These are phyloP conservation scores for Monascus ruber DNA, from an alignment of 2,329 filamentous ascomycete species.

Conservation along the genomic window DNA sequence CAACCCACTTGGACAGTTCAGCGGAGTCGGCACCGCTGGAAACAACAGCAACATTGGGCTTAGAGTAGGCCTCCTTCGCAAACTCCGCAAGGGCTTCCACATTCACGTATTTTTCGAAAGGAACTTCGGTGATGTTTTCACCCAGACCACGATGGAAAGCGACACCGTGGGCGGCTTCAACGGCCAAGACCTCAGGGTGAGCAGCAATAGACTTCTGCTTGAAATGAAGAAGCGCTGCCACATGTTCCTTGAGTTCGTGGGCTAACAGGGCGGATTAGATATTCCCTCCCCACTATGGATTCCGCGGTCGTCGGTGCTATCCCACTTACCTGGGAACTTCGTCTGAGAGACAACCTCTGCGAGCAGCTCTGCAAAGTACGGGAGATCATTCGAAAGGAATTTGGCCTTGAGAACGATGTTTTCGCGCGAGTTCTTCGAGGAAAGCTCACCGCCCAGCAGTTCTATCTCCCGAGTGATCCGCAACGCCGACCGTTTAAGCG, in stretches of 20 bases:
- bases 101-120: constrained; percentile 69
- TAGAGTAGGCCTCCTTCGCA: constrained; percentile 68
- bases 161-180: constrained; percentile 74
- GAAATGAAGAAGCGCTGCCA: constrained; percentile 63
- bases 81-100: constrained; percentile 64
- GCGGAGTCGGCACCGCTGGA: constrained; percentile 72
- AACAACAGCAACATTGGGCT: constrained; percentile 82
- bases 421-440: constrained; percentile 81
- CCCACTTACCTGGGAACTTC: constrained; percentile 58
- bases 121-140: constrained; percentile 57
- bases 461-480: constrained; percentile 92
- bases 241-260: constrained; percentile 82
- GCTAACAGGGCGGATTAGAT: constrained; percentile 40
- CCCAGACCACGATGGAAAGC: constrained; percentile 94
- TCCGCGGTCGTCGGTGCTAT: background rate
- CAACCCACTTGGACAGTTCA: constrained; percentile 77
- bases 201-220: constrained; percentile 63
- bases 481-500: constrained; percentile 73
- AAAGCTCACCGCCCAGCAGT: constrained; percentile 84
- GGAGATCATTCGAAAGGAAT: constrained; percentile 90
- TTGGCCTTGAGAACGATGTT: constrained; percentile 84
- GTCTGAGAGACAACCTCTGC: constrained; percentile 83
- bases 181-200: constrained; percentile 56
- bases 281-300: background rate
- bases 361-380: constrained; percentile 93